phyloP scores from a whole-genome alignment of 495 filamentous ascomycete species.

The Tricharina praecox region DNA sequence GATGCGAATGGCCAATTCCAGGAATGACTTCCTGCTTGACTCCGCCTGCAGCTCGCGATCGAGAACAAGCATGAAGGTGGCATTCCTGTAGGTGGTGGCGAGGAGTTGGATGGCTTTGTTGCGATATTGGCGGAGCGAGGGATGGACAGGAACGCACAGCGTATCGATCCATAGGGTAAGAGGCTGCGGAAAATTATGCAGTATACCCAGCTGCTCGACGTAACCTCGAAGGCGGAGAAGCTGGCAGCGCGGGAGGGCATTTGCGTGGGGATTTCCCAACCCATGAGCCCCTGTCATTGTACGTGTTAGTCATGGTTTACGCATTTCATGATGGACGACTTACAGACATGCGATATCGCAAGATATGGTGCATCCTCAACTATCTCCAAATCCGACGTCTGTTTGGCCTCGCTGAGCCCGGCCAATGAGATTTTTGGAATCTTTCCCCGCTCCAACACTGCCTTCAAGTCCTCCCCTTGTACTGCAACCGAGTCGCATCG shows the following conservation, averaged over 20 bases:
- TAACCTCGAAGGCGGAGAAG: neutral
- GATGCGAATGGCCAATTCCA: constrained; percentile 3
- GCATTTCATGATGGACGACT: too few species aligned
- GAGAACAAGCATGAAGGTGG: constrained; percentile 23
- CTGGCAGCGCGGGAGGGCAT: neutral
- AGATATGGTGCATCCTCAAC: too few species aligned
- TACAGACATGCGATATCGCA: too few species aligned
- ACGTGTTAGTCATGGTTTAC: too few species aligned
- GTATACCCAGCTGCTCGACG: too few species aligned
- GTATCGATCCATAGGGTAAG: constrained; percentile 29
- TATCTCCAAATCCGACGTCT: too few species aligned
- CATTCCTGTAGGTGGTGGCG: constrained; percentile 19
- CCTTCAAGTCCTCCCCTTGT: too few species aligned
- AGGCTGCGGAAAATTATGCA: too few species aligned
- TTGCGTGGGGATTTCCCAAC: neutral
- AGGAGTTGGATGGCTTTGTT: constrained; percentile 21
- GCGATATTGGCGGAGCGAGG: constrained; percentile 7
- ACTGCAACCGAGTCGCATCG: too few species aligned
- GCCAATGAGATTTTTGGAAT: too few species aligned
- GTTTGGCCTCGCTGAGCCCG: too few species aligned
- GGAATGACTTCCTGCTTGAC: neutral
- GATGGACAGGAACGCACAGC: constrained; percentile 24
- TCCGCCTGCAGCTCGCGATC: constrained; percentile 22
- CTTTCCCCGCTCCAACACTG: too few species aligned
- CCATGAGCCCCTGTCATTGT: neutral